Conservation (phyloP, 176 grass and related monocot species). For the Triticum monococcum region DNA sequence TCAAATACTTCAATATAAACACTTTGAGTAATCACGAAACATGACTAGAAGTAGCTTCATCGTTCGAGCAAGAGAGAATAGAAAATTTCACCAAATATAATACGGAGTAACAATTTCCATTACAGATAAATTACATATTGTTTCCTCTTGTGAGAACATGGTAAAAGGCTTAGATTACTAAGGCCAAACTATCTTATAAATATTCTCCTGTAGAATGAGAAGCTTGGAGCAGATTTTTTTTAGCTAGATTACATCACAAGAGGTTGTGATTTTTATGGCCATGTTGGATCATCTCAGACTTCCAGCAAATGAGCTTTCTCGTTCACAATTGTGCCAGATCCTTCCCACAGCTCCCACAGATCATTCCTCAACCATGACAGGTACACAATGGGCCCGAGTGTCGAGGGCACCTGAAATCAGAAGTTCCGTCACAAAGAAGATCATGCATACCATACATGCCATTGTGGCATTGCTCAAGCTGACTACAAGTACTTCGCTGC, state of each 20-base stretch:
- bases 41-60: not conserved
- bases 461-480: not conserved
- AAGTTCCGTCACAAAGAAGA: conserved; percentile 5
- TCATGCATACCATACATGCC: not conserved
- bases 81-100: not conserved
- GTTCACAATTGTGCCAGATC: conserved; percentile 47
- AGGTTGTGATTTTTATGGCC: not conserved
- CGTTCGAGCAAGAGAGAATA: not conserved
- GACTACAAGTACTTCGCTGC: not conserved
- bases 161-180: conserved; percentile 23
- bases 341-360: conserved; percentile 86
- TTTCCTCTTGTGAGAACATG: conserved; percentile 36
- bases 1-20: no score
- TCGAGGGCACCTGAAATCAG: conserved; percentile 73
- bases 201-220: conserved; percentile 21
- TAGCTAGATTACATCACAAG: conserved; percentile 25
- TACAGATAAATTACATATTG: conserved; percentile 5
- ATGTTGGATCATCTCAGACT: conserved; percentile 37
- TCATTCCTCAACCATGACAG: conserved; percentile 89
- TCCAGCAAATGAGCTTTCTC: conserved; percentile 86
- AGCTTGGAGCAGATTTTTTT: not conserved
- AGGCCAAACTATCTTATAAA: conserved; percentile 32
- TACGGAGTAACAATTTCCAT: conserved; percentile 15
- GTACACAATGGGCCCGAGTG: conserved; percentile 83
- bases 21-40: no score